Percentiles rank a stretch among this genome's conserved stretches.
Evolutionary conservation across 2,329 filamentous ascomycete genomes (phyloP).

Genomic region (Macroventuria anomochaeta): DNA sequence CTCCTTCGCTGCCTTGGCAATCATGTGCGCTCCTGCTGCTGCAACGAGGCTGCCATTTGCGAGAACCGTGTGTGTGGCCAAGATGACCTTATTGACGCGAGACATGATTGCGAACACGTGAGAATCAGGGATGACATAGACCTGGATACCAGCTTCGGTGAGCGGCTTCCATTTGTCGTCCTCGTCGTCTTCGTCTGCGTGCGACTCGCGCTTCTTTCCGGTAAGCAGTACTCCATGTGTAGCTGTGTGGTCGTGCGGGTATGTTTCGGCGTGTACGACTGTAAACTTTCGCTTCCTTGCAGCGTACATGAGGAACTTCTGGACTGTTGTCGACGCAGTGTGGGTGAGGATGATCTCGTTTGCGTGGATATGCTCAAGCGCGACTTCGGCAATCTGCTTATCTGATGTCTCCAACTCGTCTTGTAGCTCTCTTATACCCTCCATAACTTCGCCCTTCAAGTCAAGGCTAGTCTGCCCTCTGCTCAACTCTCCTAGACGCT

Average conservation of each 20-base stretch:
- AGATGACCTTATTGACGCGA: constrained; percentile 90
- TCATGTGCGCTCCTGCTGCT: constrained; percentile 80
- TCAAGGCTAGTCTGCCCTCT: constrained; percentile 61
- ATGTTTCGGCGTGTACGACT: constrained; percentile 79
- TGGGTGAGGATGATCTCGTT: constrained; percentile 92
- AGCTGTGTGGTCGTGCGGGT: constrained; percentile 70
- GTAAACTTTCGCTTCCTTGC: constrained; percentile 92
- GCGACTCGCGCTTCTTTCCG: constrained; percentile 56
- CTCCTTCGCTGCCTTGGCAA: constrained; percentile 83
- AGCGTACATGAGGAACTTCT: constrained; percentile 86
- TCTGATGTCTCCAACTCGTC: constrained; percentile 94
- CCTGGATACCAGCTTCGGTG: constrained; percentile 75
- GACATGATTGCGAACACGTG: constrained; percentile 94
- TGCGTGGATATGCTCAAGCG: constrained; percentile 89
- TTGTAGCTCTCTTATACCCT: constrained; percentile 93
- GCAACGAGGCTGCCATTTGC: constrained; percentile 87
- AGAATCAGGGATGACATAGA: constrained; percentile 83
- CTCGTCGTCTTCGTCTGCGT: constrained; percentile 60
- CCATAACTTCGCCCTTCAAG: constrained; percentile 86
- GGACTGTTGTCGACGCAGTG: constrained; percentile 83
- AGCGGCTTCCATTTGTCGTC: constrained; percentile 75
- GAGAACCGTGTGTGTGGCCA: constrained; percentile 85
- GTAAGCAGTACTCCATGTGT: constrained; percentile 67
- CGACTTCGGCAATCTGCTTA: constrained; percentile 87
- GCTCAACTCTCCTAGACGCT: constrained; percentile 51